phyloP scores from a whole-genome alignment of 2,329 filamentous ascomycete genomes.

The Beauveria scarabaeidicola region DNA sequence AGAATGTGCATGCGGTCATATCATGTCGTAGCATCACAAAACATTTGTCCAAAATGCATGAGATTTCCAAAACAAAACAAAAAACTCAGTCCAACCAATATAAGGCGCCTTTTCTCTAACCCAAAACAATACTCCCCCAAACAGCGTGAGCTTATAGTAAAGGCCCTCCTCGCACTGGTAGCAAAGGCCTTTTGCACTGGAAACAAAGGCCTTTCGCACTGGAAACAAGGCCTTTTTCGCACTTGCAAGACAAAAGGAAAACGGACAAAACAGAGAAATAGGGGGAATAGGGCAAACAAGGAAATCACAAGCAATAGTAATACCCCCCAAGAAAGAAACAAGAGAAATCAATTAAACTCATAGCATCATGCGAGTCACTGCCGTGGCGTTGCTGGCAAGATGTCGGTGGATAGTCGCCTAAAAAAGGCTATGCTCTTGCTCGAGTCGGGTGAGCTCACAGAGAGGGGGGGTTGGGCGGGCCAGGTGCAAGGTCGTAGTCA shows the following conservation, averaged over 20 bases:
- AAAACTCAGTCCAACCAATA: not conserved
- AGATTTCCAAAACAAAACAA: not conserved
- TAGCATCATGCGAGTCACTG: not conserved
- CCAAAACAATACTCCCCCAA: not conserved
- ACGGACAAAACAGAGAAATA: too few species aligned
- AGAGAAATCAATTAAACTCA: not conserved
- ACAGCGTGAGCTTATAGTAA: not conserved
- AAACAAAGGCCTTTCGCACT: too few species aligned
- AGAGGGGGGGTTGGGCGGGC: too few species aligned
- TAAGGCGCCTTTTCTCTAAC: constrained; percentile 6
- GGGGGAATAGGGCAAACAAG: too few species aligned
- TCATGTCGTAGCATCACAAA: not conserved
- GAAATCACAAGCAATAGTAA: too few species aligned
- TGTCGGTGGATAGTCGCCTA: not conserved
- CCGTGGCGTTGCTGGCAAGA: not conserved
- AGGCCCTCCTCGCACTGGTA: not conserved
- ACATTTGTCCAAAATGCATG: not conserved
- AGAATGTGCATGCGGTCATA: not conserved
- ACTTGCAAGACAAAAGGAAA: too few species aligned
- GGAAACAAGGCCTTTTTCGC: too few species aligned
- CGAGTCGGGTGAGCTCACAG: too few species aligned
- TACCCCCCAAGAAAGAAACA: too few species aligned
- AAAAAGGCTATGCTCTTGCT: not conserved
- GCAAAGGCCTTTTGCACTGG: too few species aligned
- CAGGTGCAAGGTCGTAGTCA: not conserved